These are phyloP conservation scores for Tetradesmus lagerheimii DNA, from an alignment of 139 green algal species.

Conservation along the genomic window DNA sequence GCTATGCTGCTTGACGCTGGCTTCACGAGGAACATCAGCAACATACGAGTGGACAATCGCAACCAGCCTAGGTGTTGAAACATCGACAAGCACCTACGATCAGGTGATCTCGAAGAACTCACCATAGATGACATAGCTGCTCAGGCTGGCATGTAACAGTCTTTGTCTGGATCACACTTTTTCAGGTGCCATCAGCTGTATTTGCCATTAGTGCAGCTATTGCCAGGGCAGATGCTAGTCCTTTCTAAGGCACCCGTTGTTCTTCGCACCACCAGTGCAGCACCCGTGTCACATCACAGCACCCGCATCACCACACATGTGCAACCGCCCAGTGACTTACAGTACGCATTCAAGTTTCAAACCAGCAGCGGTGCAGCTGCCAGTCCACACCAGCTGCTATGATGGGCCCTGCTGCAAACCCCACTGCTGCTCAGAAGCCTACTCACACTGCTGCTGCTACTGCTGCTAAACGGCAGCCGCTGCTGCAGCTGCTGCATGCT, in stretches of 20 bases:
- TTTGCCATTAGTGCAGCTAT: not conserved
- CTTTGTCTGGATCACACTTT: not conserved
- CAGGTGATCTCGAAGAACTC: not conserved
- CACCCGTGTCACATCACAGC: not conserved
- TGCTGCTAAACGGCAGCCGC: not conserved
- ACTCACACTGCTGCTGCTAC: not conserved
- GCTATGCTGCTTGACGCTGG: not conserved
- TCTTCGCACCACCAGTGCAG: not conserved
- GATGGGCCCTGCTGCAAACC: not conserved
- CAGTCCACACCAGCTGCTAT: not conserved
- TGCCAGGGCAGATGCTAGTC: not conserved
- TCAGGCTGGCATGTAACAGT: not conserved
- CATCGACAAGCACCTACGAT: not conserved
- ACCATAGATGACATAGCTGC: not conserved
- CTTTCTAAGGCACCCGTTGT: not conserved
- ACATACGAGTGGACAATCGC: not conserved
- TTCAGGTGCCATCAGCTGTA: not conserved
- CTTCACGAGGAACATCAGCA: not conserved
- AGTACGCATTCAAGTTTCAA: not conserved
- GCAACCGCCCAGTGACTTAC: no score
- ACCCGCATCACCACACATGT: not conserved
- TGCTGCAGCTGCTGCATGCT: slow-evolving; percentile 22
- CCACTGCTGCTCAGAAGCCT: not conserved
- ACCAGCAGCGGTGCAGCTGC: not conserved
- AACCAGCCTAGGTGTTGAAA: not conserved